A percentile compares a stretch with the other conserved stretches of the same genome.
Conservation (phyloP, 768 basidiomycete genomes). For the Mrakia frigida region DNA sequence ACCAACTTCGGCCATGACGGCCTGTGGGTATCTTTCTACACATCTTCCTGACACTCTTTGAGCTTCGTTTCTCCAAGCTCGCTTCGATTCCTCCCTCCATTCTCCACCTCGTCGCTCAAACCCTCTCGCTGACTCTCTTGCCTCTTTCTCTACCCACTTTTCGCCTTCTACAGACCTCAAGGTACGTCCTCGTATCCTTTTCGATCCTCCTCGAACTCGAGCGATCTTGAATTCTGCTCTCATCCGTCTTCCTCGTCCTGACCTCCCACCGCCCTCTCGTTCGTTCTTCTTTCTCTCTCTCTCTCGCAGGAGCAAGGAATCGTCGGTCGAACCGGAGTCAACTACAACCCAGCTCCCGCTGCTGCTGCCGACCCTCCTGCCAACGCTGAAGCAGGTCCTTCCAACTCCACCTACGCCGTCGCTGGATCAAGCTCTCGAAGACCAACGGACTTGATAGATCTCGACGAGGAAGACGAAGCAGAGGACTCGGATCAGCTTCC, state of each 20-base stretch:
- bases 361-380: neutral
- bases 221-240: neutral
- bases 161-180: slow-evolving; percentile 20
- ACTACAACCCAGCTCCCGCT: slow-evolving; percentile 14
- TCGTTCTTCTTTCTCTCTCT: no score
- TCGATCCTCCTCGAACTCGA: neutral
- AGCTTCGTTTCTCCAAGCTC: neutral
- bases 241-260: neutral
- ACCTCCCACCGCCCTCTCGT: neutral
- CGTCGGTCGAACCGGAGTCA: slow-evolving; percentile 18
- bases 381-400: slow-evolving; percentile 11
- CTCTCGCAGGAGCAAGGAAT: slow-evolving; percentile 31
- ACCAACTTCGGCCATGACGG: slow-evolving; percentile 43
- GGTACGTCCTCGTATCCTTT: no score
- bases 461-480: neutral
- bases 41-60: neutral
- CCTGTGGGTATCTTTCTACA: slow-evolving; percentile 39
- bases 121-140: neutral
- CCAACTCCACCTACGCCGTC: slow-evolving; percentile 5
- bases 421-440: neutral
- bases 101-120: neutral
- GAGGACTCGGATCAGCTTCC: neutral
- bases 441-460: neutral
- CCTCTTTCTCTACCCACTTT: no score
- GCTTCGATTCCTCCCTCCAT: neutral